These are phyloP conservation scores for Hippophae rhamnoides DNA, from an alignment of 306 rosid genomes.

Conservation along the genomic window DNA sequence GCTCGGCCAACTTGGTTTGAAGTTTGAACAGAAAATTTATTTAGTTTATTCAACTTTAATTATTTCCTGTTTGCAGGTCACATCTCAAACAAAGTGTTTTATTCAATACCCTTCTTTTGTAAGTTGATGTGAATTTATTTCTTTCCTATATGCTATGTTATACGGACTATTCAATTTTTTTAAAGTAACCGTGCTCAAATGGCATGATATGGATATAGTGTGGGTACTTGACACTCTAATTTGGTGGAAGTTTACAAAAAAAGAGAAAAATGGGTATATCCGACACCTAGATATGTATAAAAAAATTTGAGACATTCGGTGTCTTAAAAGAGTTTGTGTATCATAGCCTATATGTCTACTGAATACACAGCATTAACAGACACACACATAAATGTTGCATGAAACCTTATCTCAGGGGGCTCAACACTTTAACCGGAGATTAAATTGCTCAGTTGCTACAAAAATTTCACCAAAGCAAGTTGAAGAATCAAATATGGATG, in stretches of 20 bases:
- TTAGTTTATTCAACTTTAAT: conserved; percentile 10
- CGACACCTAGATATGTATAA: too few species aligned
- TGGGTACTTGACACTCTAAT: too few species aligned
- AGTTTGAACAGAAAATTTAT: conserved; percentile 12
- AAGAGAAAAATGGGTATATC: too few species aligned
- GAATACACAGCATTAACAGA: neutral
- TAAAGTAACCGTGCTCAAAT: too few species aligned
- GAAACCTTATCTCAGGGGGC: conserved; percentile 40
- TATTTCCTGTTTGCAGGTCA: conserved; percentile 31
- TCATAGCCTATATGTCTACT: neutral
- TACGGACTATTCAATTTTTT: neutral
- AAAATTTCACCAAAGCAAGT: conserved; percentile 44
- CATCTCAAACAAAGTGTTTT: conserved; percentile 22
- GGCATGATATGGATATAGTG: too few species aligned
- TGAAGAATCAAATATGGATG: conserved; percentile 69
- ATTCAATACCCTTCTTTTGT: conserved; percentile 41
- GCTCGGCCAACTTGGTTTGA: neutral
- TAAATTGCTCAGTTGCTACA: conserved; percentile 72
- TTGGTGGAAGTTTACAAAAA: too few species aligned
- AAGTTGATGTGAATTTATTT: conserved; percentile 28
- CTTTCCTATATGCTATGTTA: neutral
- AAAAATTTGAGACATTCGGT: too few species aligned
- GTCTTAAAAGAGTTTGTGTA: too few species aligned
- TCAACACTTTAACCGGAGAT: conserved; percentile 41
- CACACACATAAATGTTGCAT: neutral